Evolutionary conservation across 1,284 basidiomycete genomes (phyloP).

Genomic region (Ganoderma resinaceum): DNA sequence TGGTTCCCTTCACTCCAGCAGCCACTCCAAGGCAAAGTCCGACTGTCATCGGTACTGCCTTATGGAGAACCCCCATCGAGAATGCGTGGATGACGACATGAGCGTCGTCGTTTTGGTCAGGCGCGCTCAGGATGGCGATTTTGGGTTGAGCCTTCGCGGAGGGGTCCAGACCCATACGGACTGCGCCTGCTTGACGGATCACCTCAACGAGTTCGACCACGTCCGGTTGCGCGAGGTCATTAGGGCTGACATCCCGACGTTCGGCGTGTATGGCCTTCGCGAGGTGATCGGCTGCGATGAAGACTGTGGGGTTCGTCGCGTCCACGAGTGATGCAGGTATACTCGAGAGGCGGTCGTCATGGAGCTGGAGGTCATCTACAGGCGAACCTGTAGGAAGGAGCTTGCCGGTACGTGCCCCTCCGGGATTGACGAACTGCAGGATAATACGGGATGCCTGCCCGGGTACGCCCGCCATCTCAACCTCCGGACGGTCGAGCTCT

Average conservation of each 20-base stretch:
- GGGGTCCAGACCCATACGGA: constrained; percentile 70
- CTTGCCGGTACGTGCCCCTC: constrained; percentile 72
- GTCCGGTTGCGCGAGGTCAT: constrained; percentile 33
- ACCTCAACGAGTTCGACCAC: constrained; percentile 54
- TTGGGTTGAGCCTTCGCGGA: constrained; percentile 72
- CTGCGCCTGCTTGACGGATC: constrained; percentile 63
- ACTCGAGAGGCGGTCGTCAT: constrained; percentile 26
- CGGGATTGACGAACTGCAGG: constrained; percentile 71
- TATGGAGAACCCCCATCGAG: constrained; percentile 78
- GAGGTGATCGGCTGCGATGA: constrained; percentile 58
- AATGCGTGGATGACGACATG: constrained; percentile 69
- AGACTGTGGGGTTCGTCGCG: constrained; percentile 78
- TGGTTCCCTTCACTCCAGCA: constrained; percentile 55
- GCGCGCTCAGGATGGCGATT: constrained; percentile 62
- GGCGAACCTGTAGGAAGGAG: constrained; percentile 69
- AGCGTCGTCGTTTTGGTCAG: constrained; percentile 39
- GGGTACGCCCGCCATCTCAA: constrained; percentile 69
- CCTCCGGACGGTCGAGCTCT: constrained; percentile 57
- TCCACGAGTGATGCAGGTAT: constrained; percentile 66
- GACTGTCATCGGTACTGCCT: constrained; percentile 78
- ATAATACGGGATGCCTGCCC: constrained; percentile 69
- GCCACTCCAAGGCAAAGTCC: constrained; percentile 77
- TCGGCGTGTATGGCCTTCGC: constrained; percentile 43
- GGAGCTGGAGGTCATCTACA: constrained; percentile 51
- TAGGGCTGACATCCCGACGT: background rate